Evolutionary conservation across 75 land plant genomes (phyloP).

Genomic region (Sequoiadendron giganteum): DNA sequence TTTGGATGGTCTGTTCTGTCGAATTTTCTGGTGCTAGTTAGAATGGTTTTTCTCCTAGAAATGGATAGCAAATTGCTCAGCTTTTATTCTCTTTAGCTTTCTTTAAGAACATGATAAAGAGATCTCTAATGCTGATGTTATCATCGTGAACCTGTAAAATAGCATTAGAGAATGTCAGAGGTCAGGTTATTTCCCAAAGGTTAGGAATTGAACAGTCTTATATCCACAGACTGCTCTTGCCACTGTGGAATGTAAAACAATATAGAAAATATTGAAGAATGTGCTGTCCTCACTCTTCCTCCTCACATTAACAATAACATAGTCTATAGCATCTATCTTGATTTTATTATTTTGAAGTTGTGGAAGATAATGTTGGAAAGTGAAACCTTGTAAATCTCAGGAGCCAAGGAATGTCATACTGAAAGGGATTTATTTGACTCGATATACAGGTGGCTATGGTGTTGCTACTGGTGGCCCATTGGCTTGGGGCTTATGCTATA

Average conservation of each 20-base stretch:
- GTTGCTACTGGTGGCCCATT: slow-evolving; percentile 78
- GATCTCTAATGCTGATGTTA: neutral
- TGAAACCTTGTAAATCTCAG: neutral
- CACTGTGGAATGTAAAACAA: neutral
- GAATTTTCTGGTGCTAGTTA: neutral
- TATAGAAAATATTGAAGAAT: no score
- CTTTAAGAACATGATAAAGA: neutral
- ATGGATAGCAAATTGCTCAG: neutral
- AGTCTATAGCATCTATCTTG: neutral
- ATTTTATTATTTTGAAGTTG: neutral
- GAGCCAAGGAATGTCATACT: neutral
- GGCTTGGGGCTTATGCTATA: slow-evolving; percentile 95
- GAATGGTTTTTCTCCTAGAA: neutral
- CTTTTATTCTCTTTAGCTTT: neutral
- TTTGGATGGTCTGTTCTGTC: neutral
- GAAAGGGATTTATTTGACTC: neutral
- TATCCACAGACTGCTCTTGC: neutral
- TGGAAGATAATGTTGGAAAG: neutral
- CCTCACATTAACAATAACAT: neutral
- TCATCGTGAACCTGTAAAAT: neutral
- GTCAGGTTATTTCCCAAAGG: neutral
- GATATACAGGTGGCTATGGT: slow-evolving; percentile 70
- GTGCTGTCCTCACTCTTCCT: neutral
- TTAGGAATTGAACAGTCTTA: neutral
- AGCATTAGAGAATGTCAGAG: neutral